Conservation (phyloP, 2,329 filamentous ascomycete species). For the Rutstroemia sp. region DNA sequence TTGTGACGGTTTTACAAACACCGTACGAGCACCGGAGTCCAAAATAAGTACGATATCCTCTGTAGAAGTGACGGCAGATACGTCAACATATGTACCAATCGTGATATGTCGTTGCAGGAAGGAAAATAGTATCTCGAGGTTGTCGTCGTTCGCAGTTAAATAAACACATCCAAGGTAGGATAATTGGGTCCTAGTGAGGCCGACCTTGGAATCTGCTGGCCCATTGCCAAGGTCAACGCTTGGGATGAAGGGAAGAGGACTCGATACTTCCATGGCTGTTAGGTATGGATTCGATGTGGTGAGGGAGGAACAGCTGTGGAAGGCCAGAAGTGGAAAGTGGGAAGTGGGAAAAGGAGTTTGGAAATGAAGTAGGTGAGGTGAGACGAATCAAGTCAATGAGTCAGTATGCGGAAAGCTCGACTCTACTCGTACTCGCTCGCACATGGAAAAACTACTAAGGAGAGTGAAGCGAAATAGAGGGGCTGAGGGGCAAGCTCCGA, state of each 20-base stretch:
- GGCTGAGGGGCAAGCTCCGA: no score
- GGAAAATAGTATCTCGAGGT: slow-evolving; percentile 24
- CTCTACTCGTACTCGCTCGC: no score
- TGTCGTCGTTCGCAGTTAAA: slow-evolving; percentile 39
- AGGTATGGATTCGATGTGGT: background rate
- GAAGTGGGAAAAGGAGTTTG: no score
- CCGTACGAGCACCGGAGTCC: slow-evolving; percentile 75
- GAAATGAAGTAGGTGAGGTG: no score
- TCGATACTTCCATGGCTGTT: slow-evolving; percentile 51
- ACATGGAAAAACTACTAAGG: no score
- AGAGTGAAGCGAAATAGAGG: no score
- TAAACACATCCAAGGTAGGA: slow-evolving; percentile 52
- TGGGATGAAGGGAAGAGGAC: slow-evolving; percentile 56
- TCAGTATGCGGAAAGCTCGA: no score
- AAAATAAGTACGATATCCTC: slow-evolving; percentile 75
- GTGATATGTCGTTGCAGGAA: slow-evolving; percentile 44
- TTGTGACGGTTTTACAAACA: slow-evolving; percentile 71
- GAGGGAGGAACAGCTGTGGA: background rate
- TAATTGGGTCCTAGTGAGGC: slow-evolving; percentile 49
- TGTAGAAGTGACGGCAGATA: slow-evolving; percentile 55
- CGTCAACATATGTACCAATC: slow-evolving; percentile 67
- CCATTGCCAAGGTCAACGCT: slow-evolving; percentile 45
- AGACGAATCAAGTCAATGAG: no score
- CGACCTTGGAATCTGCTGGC: slow-evolving; percentile 42
- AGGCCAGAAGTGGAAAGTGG: no score